Evolutionary conservation across 345 rosid genomes (phyloP).

Genomic region (Gossypium anomalum): DNA sequence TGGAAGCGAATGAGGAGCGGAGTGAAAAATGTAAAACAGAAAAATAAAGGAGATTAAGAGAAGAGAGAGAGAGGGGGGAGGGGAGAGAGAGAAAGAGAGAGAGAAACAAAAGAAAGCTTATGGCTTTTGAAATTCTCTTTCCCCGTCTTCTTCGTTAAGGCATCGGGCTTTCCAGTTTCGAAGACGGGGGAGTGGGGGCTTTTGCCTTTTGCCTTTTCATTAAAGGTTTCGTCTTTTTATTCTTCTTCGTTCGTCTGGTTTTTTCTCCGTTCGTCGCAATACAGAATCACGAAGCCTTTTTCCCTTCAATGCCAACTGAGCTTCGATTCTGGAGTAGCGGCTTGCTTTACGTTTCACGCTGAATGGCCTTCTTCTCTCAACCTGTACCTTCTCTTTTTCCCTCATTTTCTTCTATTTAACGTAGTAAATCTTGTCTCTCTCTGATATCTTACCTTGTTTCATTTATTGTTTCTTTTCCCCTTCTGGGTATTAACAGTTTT

Average conservation of each 20-base stretch:
- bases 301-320: background rate
- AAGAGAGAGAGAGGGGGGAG: background rate
- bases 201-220: background rate
- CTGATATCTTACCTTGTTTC: background rate
- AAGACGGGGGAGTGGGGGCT: background rate
- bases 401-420: background rate
- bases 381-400: conserved; percentile 29
- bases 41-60: background rate
- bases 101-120: background rate
- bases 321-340: conserved; percentile 1
- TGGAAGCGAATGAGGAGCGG: conserved; percentile 6
- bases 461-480: background rate
- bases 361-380: conserved; percentile 26
- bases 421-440: background rate
- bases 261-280: background rate
- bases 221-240: background rate
- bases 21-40: background rate
- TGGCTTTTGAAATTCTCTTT: background rate
- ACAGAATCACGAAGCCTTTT: background rate
- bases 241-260: background rate
- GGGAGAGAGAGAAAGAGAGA: background rate
- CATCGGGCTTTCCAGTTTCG: background rate
- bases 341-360: conserved; percentile 5
- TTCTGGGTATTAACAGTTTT: conserved; percentile 6
- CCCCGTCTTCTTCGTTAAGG: background rate